Percentiles rank a stretch among this genome's conserved stretches.
Evolutionary conservation across 768 basidiomycete species (phyloP).

Genomic region (Lactarius quietus): DNA sequence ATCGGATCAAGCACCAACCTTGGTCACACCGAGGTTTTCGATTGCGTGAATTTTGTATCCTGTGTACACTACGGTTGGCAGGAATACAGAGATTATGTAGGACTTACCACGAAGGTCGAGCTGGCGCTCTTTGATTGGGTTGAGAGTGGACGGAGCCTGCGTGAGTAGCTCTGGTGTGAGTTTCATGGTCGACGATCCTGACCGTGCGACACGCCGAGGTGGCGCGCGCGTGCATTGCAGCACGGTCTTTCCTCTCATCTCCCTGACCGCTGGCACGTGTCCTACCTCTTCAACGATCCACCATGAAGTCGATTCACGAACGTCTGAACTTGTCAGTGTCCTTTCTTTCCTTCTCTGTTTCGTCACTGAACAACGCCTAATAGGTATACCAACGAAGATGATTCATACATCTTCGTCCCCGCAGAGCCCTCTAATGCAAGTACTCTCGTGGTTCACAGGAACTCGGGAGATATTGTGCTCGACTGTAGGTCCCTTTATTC

Average conservation of each 20-base stretch:
- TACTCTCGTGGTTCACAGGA: slow-evolving; percentile 66
- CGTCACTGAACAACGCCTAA: slow-evolving; percentile 25
- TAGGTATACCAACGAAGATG: slow-evolving; percentile 67
- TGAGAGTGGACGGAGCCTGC: slow-evolving; percentile 73
- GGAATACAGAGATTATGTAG: slow-evolving; percentile 3
- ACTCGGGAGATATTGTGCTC: slow-evolving; percentile 70
- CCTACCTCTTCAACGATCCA: slow-evolving; percentile 30
- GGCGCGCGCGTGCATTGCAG: neutral
- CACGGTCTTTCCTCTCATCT: slow-evolving; percentile 4
- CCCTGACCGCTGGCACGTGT: slow-evolving; percentile 2
- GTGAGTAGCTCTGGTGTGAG: slow-evolving; percentile 91
- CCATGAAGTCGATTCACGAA: slow-evolving; percentile 69
- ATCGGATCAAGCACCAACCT: slow-evolving; percentile 43
- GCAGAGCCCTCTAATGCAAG: slow-evolving; percentile 56
- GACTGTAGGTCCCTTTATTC: slow-evolving; percentile 46
- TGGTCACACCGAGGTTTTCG: slow-evolving; percentile 94
- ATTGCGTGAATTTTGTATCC: slow-evolving; percentile 94
- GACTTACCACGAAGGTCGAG: slow-evolving; percentile 82
- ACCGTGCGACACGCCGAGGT: slow-evolving; percentile 12
- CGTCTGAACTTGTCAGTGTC: slow-evolving; percentile 61
- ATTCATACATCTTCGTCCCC: slow-evolving; percentile 77
- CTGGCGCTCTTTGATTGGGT: slow-evolving; percentile 84
- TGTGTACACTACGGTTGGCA: slow-evolving; percentile 34
- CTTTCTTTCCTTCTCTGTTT: slow-evolving; percentile 16
- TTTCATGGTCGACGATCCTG: slow-evolving; percentile 53